phyloP scores from a whole-genome alignment of 1,284 basidiomycete species.

The Marasmius tenuissimus region DNA sequence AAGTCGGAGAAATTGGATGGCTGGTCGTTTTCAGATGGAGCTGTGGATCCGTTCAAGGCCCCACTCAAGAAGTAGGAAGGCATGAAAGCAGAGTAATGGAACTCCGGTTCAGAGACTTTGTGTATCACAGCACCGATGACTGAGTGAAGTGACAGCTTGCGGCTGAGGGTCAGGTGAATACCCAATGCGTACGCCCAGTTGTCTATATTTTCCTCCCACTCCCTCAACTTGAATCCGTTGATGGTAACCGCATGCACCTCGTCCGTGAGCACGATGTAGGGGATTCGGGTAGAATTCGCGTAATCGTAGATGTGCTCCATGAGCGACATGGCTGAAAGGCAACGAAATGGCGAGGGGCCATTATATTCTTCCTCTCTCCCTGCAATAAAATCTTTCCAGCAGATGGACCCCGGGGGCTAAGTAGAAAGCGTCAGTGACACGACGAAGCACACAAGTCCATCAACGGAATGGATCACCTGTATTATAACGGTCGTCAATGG shows the following conservation, averaged over 20 bases:
- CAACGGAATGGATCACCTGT: neutral
- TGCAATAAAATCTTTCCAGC: neutral
- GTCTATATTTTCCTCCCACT: neutral
- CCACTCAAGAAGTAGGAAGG: too few relatives aligned
- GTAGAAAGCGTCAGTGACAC: neutral
- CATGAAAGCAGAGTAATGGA: neutral
- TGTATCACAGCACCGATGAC: neutral
- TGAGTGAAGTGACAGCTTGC: neutral
- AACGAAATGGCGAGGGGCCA: neutral
- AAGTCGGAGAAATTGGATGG: conserved; percentile 6
- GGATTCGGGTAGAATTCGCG: neutral
- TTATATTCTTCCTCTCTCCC: neutral
- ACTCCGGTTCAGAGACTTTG: neutral
- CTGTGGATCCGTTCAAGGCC: too few relatives aligned
- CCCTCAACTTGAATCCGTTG: neutral
- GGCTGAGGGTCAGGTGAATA: neutral
- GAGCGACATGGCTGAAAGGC: neutral
- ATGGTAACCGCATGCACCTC: neutral
- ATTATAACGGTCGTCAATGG: neutral
- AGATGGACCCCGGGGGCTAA: neutral
- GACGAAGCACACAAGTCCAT: neutral
- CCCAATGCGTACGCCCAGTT: neutral
- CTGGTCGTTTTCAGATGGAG: neutral
- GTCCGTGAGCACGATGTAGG: neutral
- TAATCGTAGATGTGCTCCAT: neutral